phyloP scores from a whole-genome alignment of 495 filamentous ascomycete species.

The Friedmanniomyces simplex region DNA sequence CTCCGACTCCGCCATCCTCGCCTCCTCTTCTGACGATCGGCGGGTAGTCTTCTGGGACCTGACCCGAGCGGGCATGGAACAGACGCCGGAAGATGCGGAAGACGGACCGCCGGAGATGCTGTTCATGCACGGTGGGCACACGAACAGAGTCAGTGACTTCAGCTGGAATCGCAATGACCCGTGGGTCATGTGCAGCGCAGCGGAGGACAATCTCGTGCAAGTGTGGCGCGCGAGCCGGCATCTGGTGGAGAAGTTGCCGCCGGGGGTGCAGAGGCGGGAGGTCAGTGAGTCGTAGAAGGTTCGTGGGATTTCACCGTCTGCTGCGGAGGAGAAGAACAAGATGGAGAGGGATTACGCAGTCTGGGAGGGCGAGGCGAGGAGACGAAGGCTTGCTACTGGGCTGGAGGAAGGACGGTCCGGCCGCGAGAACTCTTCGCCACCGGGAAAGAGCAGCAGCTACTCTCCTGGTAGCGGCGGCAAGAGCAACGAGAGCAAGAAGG shows the following conservation, averaged over 20 bases:
- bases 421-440: too few species aligned
- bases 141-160: conserved; percentile 90
- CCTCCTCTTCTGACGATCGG: conserved; percentile 83
- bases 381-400: too few species aligned
- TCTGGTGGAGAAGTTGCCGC: conserved; percentile 54
- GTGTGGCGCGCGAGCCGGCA: conserved; percentile 91
- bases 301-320: too few species aligned
- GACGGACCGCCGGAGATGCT: conserved; percentile 94
- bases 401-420: too few species aligned
- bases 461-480: too few species aligned
- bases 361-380: too few species aligned
- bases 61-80: conserved; percentile 82
- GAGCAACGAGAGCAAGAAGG: too few species aligned
- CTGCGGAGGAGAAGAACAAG: too few species aligned
- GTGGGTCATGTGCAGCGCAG: conserved; percentile 88
- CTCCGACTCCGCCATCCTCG: conserved; percentile 72
- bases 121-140: conserved; percentile 99
- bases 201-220: conserved; percentile 94
- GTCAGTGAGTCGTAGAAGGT: conserved; percentile 17
- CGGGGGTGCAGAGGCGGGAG: conserved; percentile 15
- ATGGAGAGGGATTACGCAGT: too few species aligned
- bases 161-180: conserved; percentile 95
- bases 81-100: conserved; percentile 88
- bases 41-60: conserved; percentile 95
- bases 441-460: too few species aligned